These are phyloP conservation scores for Strobilomyces dryophilus DNA, from an alignment of 768 basidiomycete species.

Conservation along the genomic window DNA sequence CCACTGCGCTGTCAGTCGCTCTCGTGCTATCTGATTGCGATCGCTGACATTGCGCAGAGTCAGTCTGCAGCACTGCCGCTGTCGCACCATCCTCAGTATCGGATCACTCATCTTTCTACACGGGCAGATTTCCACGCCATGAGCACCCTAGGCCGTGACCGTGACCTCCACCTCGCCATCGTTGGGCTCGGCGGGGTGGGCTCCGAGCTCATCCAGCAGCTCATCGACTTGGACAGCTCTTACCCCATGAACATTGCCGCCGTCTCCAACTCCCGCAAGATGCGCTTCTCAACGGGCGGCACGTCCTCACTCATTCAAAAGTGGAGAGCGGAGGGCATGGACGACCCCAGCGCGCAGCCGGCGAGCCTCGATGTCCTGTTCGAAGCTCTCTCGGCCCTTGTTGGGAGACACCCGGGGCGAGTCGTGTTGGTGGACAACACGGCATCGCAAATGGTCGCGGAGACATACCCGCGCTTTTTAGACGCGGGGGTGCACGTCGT, in stretches of 20 bases:
- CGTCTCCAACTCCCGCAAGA: conserved; percentile 62
- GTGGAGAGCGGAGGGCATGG: conserved; percentile 47
- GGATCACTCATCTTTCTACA: conserved; percentile 1
- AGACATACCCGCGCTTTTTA: conserved; percentile 77
- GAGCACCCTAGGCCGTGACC: conserved; percentile 16
- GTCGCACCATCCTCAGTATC: not conserved
- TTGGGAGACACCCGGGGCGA: conserved; percentile 39
- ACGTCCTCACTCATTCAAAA: conserved; percentile 38
- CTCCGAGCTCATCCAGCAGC: conserved; percentile 77
- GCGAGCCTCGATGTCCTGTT: conserved; percentile 38
- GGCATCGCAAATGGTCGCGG: conserved; percentile 76
- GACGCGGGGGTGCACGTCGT: conserved; percentile 78
- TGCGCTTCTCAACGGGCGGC: conserved; percentile 49
- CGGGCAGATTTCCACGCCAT: conserved; percentile 6
- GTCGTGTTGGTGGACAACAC: conserved; percentile 90
- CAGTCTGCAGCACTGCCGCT: not conserved
- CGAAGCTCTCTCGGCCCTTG: conserved; percentile 42
- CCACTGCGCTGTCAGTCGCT: conserved; percentile 2
- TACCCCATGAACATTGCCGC: conserved; percentile 62
- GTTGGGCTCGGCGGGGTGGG: conserved; percentile 95
- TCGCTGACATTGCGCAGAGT: conserved; percentile 1
- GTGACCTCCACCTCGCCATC: conserved; percentile 59
- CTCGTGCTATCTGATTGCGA: conserved; percentile 7
- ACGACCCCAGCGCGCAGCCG: conserved; percentile 31
- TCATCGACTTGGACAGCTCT: conserved; percentile 52